Conservation (phyloP, 768 basidiomycete genomes). For the Daedaleopsis nitida region DNA sequence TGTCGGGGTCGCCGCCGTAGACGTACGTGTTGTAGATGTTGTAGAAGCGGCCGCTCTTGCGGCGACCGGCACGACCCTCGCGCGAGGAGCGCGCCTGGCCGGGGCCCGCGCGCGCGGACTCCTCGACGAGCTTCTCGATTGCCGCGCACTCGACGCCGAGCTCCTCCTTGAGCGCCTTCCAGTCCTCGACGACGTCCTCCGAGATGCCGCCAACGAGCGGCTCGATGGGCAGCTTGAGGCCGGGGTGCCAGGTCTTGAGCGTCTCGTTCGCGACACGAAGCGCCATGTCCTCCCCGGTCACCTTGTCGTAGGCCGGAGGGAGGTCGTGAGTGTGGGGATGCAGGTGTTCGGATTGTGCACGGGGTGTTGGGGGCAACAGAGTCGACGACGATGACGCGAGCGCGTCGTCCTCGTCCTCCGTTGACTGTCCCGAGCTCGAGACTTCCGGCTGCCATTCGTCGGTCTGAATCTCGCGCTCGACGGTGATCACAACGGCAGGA, state of each 20-base stretch:
- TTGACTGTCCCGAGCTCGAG: conserved; percentile 40
- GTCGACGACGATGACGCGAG: conserved; percentile 77
- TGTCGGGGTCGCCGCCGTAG: conserved; percentile 45
- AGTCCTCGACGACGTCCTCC: conserved; percentile 69
- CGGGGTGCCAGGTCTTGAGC: conserved; percentile 73
- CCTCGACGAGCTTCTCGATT: conserved; percentile 70
- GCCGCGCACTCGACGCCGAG: conserved; percentile 76
- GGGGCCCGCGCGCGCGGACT: conserved; percentile 38
- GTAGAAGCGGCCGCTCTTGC: conserved; percentile 61
- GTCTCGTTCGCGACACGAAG: conserved; percentile 56
- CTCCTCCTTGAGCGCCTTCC: conserved; percentile 79
- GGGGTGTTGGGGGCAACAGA: conserved; percentile 70
- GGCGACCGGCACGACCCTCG: conserved; percentile 23
- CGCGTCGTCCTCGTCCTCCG: conserved; percentile 49
- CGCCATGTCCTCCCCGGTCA: conserved; percentile 47
- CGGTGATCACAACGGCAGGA: conserved; percentile 30
- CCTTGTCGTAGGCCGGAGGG: conserved; percentile 74
- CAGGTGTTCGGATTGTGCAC: conserved; percentile 44
- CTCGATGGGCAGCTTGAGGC: conserved; percentile 48
- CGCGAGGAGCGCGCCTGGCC: conserved; percentile 28
- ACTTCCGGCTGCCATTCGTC: conserved; percentile 40
- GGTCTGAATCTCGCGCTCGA: conserved; percentile 70
- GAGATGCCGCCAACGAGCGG: conserved; percentile 57
- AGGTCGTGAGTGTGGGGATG: conserved; percentile 46
- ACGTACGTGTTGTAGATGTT: conserved; percentile 84